These are phyloP conservation scores for Malassezia slooffiae DNA, from an alignment of 1,284 basidiomycete genomes.

Conservation along the genomic window DNA sequence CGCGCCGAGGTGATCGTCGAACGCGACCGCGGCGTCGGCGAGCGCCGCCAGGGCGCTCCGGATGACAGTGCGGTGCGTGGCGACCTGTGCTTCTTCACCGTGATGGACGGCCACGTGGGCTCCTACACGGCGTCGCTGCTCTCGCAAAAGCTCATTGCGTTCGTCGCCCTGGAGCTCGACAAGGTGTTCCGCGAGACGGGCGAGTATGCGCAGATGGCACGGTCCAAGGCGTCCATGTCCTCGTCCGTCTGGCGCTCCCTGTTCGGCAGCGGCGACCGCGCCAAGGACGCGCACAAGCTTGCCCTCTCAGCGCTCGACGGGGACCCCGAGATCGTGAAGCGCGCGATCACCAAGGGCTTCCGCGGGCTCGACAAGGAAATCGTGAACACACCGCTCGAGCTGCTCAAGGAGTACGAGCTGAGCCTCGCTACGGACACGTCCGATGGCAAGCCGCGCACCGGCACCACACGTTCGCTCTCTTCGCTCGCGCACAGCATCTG, in stretches of 20 bases:
- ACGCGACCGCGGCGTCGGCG: conserved; percentile 30
- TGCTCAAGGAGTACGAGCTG: conserved; percentile 53
- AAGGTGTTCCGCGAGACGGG: conserved; percentile 49
- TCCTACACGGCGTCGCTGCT: conserved; percentile 73
- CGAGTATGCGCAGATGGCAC: conserved; percentile 39
- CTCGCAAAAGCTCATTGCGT: conserved; percentile 72
- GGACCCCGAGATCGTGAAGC: conserved; percentile 57
- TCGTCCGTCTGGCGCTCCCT: conserved; percentile 33
- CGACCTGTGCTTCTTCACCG: conserved; percentile 58
- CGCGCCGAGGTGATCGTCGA: conserved; percentile 43
- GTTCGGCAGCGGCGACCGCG: conserved; percentile 21
- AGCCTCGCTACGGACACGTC: conserved; percentile 19
- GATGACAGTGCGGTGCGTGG: conserved; percentile 17
- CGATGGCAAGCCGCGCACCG: neutral
- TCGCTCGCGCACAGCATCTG: conserved; percentile 41
- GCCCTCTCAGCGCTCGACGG: conserved; percentile 49
- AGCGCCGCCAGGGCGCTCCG: neutral
- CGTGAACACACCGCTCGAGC: conserved; percentile 60
- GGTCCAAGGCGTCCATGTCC: conserved; percentile 35
- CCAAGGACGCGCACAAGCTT: conserved; percentile 4
- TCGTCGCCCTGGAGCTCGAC: conserved; percentile 66
- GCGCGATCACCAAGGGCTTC: conserved; percentile 68
- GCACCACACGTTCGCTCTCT: conserved; percentile 24
- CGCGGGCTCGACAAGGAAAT: conserved; percentile 67
- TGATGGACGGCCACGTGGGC: conserved; percentile 88